Evolutionary conservation across 2,329 filamentous ascomycete genomes (phyloP).

Genomic region (Tympanopsis confertula): DNA sequence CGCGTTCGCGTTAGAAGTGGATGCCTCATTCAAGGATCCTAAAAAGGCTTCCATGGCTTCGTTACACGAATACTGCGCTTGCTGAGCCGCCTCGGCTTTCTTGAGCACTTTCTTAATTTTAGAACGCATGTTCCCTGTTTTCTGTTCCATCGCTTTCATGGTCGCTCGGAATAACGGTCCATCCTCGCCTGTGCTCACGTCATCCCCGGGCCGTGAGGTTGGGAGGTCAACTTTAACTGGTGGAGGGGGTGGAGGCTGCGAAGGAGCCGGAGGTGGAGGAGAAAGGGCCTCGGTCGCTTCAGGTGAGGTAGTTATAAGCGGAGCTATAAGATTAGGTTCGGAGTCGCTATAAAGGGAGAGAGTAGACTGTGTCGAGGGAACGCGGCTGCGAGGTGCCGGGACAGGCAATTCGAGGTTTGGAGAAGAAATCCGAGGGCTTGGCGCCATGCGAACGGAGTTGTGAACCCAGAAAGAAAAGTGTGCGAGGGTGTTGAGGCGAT

Average conservation of each 20-base stretch:
- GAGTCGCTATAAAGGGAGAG: constrained; percentile 10
- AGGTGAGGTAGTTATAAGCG: too few species aligned
- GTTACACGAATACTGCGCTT: constrained; percentile 72
- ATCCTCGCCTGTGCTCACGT: constrained; percentile 76
- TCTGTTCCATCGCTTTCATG: constrained; percentile 91
- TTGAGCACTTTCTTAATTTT: constrained; percentile 96
- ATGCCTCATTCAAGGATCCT: constrained; percentile 75
- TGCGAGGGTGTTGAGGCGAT: constrained; percentile 76
- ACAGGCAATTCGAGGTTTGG: constrained; percentile 1
- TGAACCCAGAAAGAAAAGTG: constrained; percentile 94
- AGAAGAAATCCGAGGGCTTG: constrained; percentile 13
- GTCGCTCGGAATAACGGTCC: constrained; percentile 92
- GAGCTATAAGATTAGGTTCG: too few species aligned
- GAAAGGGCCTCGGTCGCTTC: not conserved
- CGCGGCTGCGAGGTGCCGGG: constrained; percentile 6
- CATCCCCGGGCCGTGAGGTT: constrained; percentile 74
- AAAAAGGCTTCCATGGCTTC: constrained; percentile 74
- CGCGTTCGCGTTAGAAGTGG: constrained; percentile 82
- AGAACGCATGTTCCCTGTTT: constrained; percentile 83
- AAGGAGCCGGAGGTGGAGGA: constrained; percentile 1
- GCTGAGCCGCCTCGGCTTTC: constrained; percentile 78
- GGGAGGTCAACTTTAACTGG: constrained; percentile 75
- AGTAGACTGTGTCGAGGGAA: constrained; percentile 24
- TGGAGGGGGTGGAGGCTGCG: constrained; percentile 12
- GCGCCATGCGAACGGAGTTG: constrained; percentile 36